Base-by-base conservation (phyloP, 1,284 basidiomycete genomes). In the Rhodofomes roseus region DNA sequence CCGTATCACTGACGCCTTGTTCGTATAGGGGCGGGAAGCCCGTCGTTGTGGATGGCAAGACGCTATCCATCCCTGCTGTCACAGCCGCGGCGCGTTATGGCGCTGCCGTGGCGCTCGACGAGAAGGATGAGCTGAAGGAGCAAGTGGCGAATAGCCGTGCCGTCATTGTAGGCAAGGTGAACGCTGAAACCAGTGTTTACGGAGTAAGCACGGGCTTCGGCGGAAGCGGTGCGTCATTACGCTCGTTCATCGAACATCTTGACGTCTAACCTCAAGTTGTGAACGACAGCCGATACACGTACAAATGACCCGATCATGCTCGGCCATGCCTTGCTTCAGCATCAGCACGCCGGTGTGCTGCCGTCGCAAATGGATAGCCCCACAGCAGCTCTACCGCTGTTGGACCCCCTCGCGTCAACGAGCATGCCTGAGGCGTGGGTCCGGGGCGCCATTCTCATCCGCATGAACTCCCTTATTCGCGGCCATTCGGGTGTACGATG, bases 371-470 rank as follows among this genome's bases (percentile, higher is more conserved):
- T 70, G 14, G 75, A 77, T 7, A 69, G 73, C 44, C 69, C 73
- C 1, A 75, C 74, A 58, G 73, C 80, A 39, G 77, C 75, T 6
- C 77, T 87, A 12, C 89, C 90, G 18, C 82, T 90, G 36, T 76
- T 80, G 22, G 86, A 89, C 65, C 86, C 88, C 0, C 70, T 87
- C n/a, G 74, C 80, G n/a, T 83, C 84, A 23, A 82, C 83, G 54
- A 85, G 81, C 62, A 93, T 95, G 89, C 93, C 93, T n/a, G 87
- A 92, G 63, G 77, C 91, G 7, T 95, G 93, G 89, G 92, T 93
- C n/a, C 86, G 92, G 54, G 93, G 90, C 16, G 92, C 93, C 1
- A 93, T 95, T 65, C 76, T 93, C 9, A 81, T 96, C 63, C 88
- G 93, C 65, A 88, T 92, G 79, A 95, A 95, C 76, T 93, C 90